Conservation (phyloP, 2,329 filamentous ascomycete genomes). For the Fusarium continuum region DNA sequence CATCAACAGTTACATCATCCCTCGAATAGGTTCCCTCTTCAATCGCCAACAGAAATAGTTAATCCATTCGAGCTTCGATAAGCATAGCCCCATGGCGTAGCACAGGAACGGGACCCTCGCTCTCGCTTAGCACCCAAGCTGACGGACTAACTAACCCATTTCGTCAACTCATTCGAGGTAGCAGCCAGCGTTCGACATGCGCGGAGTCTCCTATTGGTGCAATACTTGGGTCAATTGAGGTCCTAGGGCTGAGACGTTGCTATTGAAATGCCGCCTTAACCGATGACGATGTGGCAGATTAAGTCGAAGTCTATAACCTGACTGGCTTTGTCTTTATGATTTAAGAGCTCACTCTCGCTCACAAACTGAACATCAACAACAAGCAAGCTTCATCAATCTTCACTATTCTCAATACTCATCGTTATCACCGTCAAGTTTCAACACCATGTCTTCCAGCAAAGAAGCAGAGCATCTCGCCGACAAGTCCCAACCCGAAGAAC, state of each 20-base stretch:
- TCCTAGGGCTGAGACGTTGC: conserved; percentile 22
- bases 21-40: not conserved
- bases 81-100: not conserved
- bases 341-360: conserved; percentile 6
- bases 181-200: not conserved
- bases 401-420: not conserved
- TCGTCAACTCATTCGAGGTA: conserved; percentile 14
- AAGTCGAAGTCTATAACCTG: not conserved
- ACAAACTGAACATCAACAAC: not conserved
- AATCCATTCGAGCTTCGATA: not conserved
- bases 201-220: conserved; percentile 7
- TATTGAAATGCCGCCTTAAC: conserved; percentile 14
- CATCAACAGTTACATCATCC: not conserved
- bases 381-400: not conserved
- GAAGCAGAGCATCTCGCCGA: conserved; percentile 24
- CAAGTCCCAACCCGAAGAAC: not conserved
- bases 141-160: not conserved
- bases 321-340: not conserved
- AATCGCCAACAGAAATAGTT: not conserved
- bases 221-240: not conserved
- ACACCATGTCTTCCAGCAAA: conserved; percentile 21
- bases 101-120: not conserved
- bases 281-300: conserved; percentile 28
- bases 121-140: conserved; percentile 1
- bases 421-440: not conserved